These are phyloP conservation scores for Taphrina communis DNA, from an alignment of 1,139 yeast species.

Conservation along the genomic window DNA sequence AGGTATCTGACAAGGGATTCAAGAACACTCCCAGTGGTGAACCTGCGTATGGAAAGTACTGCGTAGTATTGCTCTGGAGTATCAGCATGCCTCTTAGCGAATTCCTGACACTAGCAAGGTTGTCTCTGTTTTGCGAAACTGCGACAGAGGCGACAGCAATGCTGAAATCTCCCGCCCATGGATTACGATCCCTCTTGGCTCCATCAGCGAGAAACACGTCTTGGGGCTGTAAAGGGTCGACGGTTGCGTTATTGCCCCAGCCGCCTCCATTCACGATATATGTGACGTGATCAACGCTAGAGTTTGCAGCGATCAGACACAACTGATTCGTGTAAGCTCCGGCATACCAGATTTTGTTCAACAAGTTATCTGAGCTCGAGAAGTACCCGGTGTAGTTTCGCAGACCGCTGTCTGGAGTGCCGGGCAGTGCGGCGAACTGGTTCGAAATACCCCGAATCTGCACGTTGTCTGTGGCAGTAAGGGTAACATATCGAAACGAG, in stretches of 20 bases:
- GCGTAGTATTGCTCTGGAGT: background rate
- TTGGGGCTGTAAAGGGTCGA: background rate
- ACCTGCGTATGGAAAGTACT: background rate
- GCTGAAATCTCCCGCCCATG: background rate
- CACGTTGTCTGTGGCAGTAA: background rate
- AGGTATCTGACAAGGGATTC: background rate
- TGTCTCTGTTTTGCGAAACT: background rate
- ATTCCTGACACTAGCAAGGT: background rate
- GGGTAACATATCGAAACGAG: constrained; percentile 11
- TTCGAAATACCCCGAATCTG: background rate
- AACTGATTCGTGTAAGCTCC: constrained; percentile 1
- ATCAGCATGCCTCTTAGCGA: background rate
- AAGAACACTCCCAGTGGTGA: background rate
- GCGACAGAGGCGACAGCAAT: background rate
- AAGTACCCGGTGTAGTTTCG: background rate
- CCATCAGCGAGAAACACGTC: constrained; percentile 7
- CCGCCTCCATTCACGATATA: background rate
- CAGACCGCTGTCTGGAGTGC: background rate
- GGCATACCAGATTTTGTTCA: constrained; percentile 8
- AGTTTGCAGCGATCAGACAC: background rate
- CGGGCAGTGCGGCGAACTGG: background rate
- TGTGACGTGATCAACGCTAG: background rate
- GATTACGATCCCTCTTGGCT: background rate
- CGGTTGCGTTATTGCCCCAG: background rate
- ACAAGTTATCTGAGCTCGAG: constrained; percentile 3